Base-by-base conservation (phyloP, 1,284 basidiomycete species). In the Rhizopogon hawkerae region DNA sequence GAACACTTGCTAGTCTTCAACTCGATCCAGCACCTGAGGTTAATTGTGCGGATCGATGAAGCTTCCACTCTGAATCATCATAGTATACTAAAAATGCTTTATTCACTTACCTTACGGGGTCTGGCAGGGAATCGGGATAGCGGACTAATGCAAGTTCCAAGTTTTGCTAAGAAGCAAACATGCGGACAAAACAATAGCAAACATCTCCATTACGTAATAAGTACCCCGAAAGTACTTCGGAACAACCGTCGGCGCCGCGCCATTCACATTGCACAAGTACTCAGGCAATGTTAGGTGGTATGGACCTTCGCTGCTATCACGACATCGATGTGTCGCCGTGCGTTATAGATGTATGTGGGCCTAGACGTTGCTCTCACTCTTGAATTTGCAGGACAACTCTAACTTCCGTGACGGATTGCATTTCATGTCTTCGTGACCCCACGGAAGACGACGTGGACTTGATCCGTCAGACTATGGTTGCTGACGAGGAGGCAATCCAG, bases 21-120 rank as follows among this genome's bases (percentile, higher is more conserved):
- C 56, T 76, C 74, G 69, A 85, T 81, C 85, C 83, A 71, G 60
- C 53, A 31, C 51, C 51, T 51, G 29, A 31, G 29, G 29, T 56
- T 57, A 47, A 46, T 50, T 53, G 58, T 54, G 65, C 74, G 72
- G 84, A 79, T 87, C 74, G 69, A 77, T 80, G 64, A 69, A 83
- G 86, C 69, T 81, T 86, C 86, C 86, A 89, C 86, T 89, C 86
- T 85, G 81, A 83, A 79, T 88, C 83, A 85, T 89, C 85, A 67
- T 60, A 49, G 65, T 62, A 54, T 47, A 53, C 21, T 6, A 45
- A 16, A 16, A 16, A 46, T 36, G 29, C 42, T 13, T 33, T 35
- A 48, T n/a, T 56, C 47, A 35, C 46, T 57, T 42, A 55, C 54
- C 51, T 52, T 10, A 8, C 16, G 1, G 4, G 16, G 6, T 2